phyloP scores from a whole-genome alignment of 2,329 filamentous ascomycete species.

The Lecanicillium sp. region DNA sequence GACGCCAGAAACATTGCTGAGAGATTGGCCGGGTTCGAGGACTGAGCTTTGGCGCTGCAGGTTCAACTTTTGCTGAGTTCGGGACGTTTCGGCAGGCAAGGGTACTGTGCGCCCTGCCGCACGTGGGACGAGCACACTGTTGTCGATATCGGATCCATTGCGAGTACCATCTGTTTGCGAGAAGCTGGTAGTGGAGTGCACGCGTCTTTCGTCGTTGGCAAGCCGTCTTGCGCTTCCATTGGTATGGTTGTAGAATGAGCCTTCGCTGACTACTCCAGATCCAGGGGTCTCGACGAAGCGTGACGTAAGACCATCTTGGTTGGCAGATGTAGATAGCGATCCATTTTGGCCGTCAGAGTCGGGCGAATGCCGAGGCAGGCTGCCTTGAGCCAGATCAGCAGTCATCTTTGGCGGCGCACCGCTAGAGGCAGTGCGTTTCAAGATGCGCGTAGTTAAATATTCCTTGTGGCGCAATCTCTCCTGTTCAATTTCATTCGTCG shows the following conservation, averaged over 20 bases:
- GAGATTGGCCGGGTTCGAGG: constrained; percentile 53
- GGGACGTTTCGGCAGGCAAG: constrained; percentile 46
- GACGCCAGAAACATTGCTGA: constrained; percentile 25
- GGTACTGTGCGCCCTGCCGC: constrained; percentile 29
- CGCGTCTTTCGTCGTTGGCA: constrained; percentile 27
- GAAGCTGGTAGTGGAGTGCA: constrained; percentile 33
- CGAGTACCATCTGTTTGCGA: constrained; percentile 15
- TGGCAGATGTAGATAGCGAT: constrained; percentile 17
- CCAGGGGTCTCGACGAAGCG: constrained; percentile 47
- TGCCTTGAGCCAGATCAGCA: constrained; percentile 37
- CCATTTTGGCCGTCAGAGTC: constrained; percentile 18
- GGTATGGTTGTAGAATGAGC: constrained; percentile 40
- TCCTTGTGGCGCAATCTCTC: constrained; percentile 47
- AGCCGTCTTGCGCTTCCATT: constrained; percentile 21
- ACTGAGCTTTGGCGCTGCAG: constrained; percentile 65
- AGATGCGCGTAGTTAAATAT: constrained; percentile 57
- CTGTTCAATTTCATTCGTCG: constrained; percentile 28
- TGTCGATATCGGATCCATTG: constrained; percentile 19
- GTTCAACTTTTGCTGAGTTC: constrained; percentile 69
- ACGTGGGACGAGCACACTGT: constrained; percentile 40
- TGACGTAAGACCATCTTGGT: constrained; percentile 45
- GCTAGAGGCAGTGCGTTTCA: constrained; percentile 55
- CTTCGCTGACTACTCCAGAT: constrained; percentile 40
- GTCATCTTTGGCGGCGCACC: constrained; percentile 59
- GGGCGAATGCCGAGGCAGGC: constrained; percentile 27